Evolutionary conservation across 768 basidiomycete genomes (phyloP).

Genomic region (Boletus reticuloceps): DNA sequence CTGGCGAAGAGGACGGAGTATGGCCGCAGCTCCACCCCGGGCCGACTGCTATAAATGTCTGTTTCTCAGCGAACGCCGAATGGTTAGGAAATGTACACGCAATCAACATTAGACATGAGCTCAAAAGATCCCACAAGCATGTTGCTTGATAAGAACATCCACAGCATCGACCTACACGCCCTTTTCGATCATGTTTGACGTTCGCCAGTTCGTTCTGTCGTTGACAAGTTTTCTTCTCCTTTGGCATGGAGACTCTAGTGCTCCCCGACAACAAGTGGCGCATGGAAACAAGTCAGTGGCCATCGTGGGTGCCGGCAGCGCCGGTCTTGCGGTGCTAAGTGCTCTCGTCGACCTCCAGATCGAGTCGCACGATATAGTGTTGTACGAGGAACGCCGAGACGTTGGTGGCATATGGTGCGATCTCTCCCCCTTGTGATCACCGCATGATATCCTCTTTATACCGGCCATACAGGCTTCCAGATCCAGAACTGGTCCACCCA

Average conservation of each 20-base stretch:
- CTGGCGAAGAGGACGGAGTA: conserved; percentile 18
- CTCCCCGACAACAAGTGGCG: neutral
- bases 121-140: neutral
- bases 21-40: too few species aligned
- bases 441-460: too few species aligned
- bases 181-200: conserved; percentile 9
- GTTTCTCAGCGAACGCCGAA: neutral
- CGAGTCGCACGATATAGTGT: conserved; percentile 38
- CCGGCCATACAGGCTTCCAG: conserved; percentile 31
- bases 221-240: conserved; percentile 8
- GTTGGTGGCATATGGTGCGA: conserved; percentile 59
- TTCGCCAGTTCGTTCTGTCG: conserved; percentile 6
- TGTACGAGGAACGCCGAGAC: conserved; percentile 51
- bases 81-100: too few species aligned
- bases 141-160: neutral
- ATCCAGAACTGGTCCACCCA: conserved; percentile 32
- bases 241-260: neutral
- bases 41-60: neutral
- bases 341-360: conserved; percentile 47
- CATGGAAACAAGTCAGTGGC: conserved; percentile 45
- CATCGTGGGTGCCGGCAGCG: conserved; percentile 57
- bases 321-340: conserved; percentile 52
- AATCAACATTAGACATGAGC: neutral
- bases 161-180: neutral
- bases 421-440: neutral